Percentiles rank a stretch among this genome's conserved stretches.
Conservation (phyloP, 2,329 filamentous ascomycete genomes). For the Penicillium italicum region DNA sequence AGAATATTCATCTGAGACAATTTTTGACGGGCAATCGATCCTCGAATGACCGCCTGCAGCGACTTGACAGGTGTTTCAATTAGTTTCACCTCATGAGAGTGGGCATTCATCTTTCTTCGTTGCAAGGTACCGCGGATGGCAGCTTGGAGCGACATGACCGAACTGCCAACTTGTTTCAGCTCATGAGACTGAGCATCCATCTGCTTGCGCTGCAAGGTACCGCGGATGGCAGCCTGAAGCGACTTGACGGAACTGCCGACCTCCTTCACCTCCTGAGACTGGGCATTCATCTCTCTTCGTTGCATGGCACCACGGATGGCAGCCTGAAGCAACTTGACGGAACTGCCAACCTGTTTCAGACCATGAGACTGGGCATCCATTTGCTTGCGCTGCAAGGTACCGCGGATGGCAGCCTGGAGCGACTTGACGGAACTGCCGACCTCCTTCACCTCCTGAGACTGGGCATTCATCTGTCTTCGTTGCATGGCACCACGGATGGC, state of each 20-base stretch:
- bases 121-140: constrained; percentile 64
- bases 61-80: constrained; percentile 48
- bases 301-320: constrained; percentile 64
- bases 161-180: constrained; percentile 51
- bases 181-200: constrained; percentile 28
- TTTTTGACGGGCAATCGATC: constrained; percentile 47
- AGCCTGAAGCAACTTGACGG: constrained; percentile 53
- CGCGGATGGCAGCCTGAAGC: constrained; percentile 63
- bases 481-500: constrained; percentile 64
- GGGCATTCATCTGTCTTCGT: constrained; percentile 44
- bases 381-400: constrained; percentile 58
- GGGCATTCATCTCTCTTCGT: constrained; percentile 44
- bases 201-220: constrained; percentile 58
- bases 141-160: constrained; percentile 52
- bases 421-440: constrained; percentile 47
- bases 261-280: constrained; percentile 40
- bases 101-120: constrained; percentile 43
- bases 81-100: constrained; percentile 41
- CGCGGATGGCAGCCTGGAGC: constrained; percentile 63
- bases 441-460: constrained; percentile 40
- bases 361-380: constrained; percentile 15
- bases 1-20: constrained; percentile 24
- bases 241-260: constrained; percentile 47
- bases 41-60: constrained; percentile 60
- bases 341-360: constrained; percentile 32